Conservation (phyloP, 1,284 basidiomycete species). For the Xerocomus minutiporus region DNA sequence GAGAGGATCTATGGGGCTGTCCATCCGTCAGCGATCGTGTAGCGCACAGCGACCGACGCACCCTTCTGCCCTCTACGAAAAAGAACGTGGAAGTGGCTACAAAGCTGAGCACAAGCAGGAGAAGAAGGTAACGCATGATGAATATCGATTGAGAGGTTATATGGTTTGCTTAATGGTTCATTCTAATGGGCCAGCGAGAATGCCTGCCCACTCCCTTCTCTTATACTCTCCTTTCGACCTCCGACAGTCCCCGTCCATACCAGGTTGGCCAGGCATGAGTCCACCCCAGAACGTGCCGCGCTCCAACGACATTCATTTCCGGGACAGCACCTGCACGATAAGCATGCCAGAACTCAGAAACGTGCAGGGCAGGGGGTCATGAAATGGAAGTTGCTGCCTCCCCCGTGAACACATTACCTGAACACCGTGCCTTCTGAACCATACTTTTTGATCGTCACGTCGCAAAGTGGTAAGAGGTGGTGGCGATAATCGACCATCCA, state of each 20-base stretch:
- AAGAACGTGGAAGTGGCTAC: conserved; percentile 30
- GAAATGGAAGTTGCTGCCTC: conserved; percentile 19
- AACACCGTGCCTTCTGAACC: neutral
- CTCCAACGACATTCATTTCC: conserved; percentile 21
- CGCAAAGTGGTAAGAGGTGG: neutral
- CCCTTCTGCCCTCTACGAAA: conserved; percentile 30
- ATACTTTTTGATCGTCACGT: conserved; percentile 13
- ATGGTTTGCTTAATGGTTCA: conserved; percentile 25
- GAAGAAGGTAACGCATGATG: conserved; percentile 28
- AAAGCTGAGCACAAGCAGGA: conserved; percentile 29
- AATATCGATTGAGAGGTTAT: neutral
- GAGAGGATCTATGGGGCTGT: conserved; percentile 24
- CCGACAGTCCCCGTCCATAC: conserved; percentile 11
- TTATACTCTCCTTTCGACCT: conserved; percentile 27
- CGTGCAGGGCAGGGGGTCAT: conserved; percentile 1
- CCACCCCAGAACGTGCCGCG: conserved; percentile 26
- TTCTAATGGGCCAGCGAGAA: conserved; percentile 28
- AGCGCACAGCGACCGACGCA: conserved; percentile 9
- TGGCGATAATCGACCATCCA: neutral
- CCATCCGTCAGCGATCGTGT: conserved; percentile 6
- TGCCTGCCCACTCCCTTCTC: conserved; percentile 7
- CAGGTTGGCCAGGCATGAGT: conserved; percentile 19
- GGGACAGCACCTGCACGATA: conserved; percentile 7
- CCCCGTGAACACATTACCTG: conserved; percentile 1
- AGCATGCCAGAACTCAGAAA: conserved; percentile 1